These are phyloP conservation scores for Diaporthe aspalathi DNA, from an alignment of 2,329 filamentous ascomycete genomes.

Conservation along the genomic window DNA sequence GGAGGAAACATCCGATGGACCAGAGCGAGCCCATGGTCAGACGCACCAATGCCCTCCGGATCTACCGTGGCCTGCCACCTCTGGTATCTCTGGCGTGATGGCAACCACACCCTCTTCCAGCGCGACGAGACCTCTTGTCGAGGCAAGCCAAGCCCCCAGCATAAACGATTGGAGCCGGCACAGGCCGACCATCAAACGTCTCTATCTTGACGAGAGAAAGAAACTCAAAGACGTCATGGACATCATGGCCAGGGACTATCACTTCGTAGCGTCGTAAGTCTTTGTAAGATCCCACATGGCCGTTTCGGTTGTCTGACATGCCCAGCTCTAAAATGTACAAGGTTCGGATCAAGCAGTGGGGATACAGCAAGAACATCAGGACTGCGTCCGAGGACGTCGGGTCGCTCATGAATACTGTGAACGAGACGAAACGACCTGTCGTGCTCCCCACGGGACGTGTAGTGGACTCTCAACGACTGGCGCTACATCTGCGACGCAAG, in stretches of 20 bases:
- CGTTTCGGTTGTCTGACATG: conserved; percentile 17
- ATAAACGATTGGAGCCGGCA: conserved; percentile 40
- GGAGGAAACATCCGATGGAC: background rate
- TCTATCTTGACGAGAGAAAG: conserved; percentile 41
- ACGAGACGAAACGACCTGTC: conserved; percentile 23
- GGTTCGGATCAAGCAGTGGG: conserved; percentile 37
- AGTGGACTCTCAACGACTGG: conserved; percentile 31
- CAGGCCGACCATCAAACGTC: conserved; percentile 39
- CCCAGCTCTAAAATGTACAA: conserved; percentile 37
- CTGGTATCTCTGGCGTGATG: conserved; percentile 2
- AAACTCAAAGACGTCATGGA: conserved; percentile 40
- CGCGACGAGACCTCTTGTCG: background rate
- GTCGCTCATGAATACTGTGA: conserved; percentile 24
- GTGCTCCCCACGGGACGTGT: conserved; percentile 31
- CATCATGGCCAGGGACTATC: conserved; percentile 39
- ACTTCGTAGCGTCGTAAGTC: conserved; percentile 42
- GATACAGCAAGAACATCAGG: conserved; percentile 37
- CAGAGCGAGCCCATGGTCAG: background rate
- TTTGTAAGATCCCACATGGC: background rate
- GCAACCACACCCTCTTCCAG: background rate
- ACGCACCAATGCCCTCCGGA: background rate
- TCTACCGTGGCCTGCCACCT: background rate
- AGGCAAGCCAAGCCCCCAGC: conserved; percentile 31
- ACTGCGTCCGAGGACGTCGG: conserved; percentile 32
- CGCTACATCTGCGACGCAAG: conserved; percentile 35